Conservation (phyloP, 441 rosid genomes). For the Theobroma grandiflorum region DNA sequence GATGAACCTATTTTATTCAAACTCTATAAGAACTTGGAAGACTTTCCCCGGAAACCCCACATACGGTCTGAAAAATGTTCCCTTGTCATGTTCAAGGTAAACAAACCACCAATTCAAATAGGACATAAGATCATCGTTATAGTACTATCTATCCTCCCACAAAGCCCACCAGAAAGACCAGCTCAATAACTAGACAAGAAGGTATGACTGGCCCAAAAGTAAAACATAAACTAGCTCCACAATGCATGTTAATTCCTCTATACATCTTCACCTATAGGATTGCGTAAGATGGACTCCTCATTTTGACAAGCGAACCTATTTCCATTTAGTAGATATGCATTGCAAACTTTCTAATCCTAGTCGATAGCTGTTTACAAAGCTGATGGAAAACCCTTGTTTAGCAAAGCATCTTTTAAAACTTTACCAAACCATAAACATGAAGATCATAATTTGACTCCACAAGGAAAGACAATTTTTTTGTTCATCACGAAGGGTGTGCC, state of each 20-base stretch:
- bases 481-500: not conserved
- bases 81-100: conserved; percentile 4
- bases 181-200: not conserved
- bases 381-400: not conserved
- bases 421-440: not conserved
- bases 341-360: not conserved
- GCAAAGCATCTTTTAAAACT: not conserved
- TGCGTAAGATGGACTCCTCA: not conserved
- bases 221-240: not conserved
- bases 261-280: not conserved
- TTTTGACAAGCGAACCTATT: not conserved
- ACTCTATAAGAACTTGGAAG: not conserved
- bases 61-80: not conserved
- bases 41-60: not conserved
- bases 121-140: not conserved
- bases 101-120: not conserved
- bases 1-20: not conserved
- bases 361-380: not conserved
- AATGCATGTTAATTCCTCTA: not conserved
- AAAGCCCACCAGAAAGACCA: not conserved
- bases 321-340: not conserved
- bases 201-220: not conserved
- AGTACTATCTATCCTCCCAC: not conserved
- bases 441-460: not conserved
- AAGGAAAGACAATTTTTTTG: not conserved